Percentiles rank a stretch among this genome's conserved stretches.
Evolutionary conservation across 2,329 filamentous ascomycete species (phyloP).

Genomic region (Ascochyta lentis): DNA sequence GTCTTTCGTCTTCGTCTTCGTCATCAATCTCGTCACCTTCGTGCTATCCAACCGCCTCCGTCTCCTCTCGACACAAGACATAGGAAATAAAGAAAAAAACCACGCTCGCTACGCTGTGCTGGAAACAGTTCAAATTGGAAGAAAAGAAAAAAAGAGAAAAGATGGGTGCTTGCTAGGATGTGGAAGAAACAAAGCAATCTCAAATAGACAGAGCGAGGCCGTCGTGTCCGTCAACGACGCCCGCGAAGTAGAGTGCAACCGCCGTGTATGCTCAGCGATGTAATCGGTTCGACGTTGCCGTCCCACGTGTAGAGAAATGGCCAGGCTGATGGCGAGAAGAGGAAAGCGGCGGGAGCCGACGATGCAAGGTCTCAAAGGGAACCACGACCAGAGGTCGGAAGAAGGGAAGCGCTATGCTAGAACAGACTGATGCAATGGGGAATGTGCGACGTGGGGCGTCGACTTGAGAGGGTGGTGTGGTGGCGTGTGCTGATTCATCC

Average conservation of each 20-base stretch:
- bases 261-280: conserved; percentile 40
- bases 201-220: conserved; percentile 4
- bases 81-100: conserved; percentile 25
- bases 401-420: conserved; percentile 46
- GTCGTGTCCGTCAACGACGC: conserved; percentile 24
- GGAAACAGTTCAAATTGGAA: not conserved
- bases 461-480: conserved; percentile 16
- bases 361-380: conserved; percentile 42
- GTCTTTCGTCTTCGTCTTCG: not conserved
- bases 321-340: conserved; percentile 30
- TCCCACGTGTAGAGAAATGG: conserved; percentile 38
- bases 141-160: conserved; percentile 12
- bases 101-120: conserved; percentile 46
- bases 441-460: not conserved
- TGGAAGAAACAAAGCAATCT: too few relatives aligned
- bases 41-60: conserved; percentile 10
- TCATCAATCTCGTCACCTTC: not conserved
- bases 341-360: conserved; percentile 34
- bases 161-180: too few relatives aligned
- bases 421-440: conserved; percentile 36
- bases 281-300: conserved; percentile 41
- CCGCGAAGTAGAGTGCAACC: conserved; percentile 33
- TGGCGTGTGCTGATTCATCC: conserved; percentile 28
- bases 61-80: conserved; percentile 12
- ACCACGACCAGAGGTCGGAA: conserved; percentile 31